These are phyloP conservation scores for Dalbergia cultrata DNA, from an alignment of 306 rosid species.

Conservation along the genomic window DNA sequence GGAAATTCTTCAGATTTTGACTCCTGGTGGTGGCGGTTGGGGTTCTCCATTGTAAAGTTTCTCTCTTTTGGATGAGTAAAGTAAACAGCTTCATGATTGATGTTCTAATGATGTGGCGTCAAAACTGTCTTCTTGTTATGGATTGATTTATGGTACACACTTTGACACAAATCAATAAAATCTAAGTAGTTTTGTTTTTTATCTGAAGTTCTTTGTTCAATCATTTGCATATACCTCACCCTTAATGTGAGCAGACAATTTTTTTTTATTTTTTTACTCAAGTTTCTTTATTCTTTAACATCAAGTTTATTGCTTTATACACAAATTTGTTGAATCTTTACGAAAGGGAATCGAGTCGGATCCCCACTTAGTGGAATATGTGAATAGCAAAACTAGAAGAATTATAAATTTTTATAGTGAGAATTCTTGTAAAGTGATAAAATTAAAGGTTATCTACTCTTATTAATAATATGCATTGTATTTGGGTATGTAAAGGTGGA, in stretches of 20 bases:
- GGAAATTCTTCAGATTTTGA: constrained; percentile 82
- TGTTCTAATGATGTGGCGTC: constrained; percentile 18
- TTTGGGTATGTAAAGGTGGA: no score
- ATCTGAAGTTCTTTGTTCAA: constrained; percentile 20
- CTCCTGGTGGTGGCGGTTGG: constrained; percentile 99
- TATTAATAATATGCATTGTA: no score
- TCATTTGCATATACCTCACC: constrained; percentile 9
- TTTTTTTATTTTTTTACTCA: neutral
- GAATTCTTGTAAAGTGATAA: no score
- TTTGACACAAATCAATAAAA: constrained; percentile 45
- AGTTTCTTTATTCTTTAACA: neutral
- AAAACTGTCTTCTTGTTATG: constrained; percentile 12
- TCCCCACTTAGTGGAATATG: neutral
- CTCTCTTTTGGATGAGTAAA: constrained; percentile 24
- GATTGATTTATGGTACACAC: constrained; percentile 10
- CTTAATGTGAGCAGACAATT: constrained; percentile 12
- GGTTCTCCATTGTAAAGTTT: constrained; percentile 59
- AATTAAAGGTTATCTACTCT: no score
- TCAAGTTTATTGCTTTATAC: neutral
- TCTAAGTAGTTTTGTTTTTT: constrained; percentile 28
- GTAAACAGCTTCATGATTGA: constrained; percentile 37
- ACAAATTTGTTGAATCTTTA: constrained; percentile 2
- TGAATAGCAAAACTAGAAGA: no score
- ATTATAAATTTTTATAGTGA: no score
- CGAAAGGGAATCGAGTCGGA: neutral